Evolutionary conservation across 257 asterid genomes (phyloP).

Genomic region (Nicotiana benthamiana): DNA sequence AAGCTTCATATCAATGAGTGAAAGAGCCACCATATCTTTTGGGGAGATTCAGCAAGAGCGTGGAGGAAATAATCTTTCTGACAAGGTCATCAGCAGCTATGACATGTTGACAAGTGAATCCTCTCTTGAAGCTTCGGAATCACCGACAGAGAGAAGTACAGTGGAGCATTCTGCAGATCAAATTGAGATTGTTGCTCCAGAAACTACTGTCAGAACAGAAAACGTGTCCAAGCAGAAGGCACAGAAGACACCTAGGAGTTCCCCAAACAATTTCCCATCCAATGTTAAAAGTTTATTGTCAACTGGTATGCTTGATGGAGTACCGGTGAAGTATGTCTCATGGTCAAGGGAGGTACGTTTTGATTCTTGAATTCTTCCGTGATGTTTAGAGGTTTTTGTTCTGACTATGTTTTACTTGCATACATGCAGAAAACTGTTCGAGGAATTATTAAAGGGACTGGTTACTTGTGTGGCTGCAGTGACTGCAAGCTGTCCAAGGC

Average conservation of each 20-base stretch:
- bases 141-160: conserved; percentile 18
- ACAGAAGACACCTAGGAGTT: conserved; percentile 29
- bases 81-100: conserved; percentile 30
- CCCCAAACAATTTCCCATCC: conserved; percentile 53
- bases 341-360: conserved; percentile 77
- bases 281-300: conserved; percentile 66
- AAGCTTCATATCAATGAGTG: conserved; percentile 30
- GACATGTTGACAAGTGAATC: conserved; percentile 32
- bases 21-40: conserved; percentile 43
- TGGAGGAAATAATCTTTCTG: conserved; percentile 31
- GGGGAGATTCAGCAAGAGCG: conserved; percentile 14
- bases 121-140: conserved; percentile 27
- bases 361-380: neutral
- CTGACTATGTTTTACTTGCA: neutral
- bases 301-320: conserved; percentile 84
- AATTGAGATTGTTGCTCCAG: conserved; percentile 21
- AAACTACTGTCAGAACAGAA: conserved; percentile 9
- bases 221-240: conserved; percentile 32
- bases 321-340: conserved; percentile 78
- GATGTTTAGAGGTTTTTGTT: neutral
- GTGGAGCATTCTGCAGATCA: conserved; percentile 19
- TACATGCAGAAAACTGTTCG: conserved; percentile 55
- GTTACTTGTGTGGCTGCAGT: conserved; percentile 66
- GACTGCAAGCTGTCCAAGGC: conserved; percentile 69
- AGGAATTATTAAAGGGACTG: conserved; percentile 61